Evolutionary conservation across 371 early-diverging fungal genomes (phyloP), one percentile per base, ranked within the genome.

Genomic region (Agmasoma carcini): DNA sequence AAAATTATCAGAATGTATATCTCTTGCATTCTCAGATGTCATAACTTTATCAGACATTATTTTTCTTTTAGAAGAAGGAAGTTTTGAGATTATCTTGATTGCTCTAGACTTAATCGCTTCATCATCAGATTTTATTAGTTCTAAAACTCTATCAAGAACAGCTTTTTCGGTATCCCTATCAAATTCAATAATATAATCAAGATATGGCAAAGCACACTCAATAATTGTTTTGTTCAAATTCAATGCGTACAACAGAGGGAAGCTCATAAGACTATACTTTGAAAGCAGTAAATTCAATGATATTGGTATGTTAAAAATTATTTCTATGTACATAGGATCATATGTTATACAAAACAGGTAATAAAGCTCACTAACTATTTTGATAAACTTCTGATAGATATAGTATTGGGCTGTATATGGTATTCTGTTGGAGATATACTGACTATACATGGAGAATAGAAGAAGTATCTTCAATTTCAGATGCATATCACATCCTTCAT

Each of bases 151-250:
- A n/a, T n/a, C n/a, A 9, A 50, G 2, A 12, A 23, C 59, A 53
- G 2, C 22, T 12, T 25, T 25, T 47, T 19, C 20, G 6, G 11
- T 39, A 15, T 25, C 52, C 4, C 17, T 46, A 43, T 59, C 51
- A 52, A 59, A 59, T 36, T 59, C 59, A 20, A 59, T 39, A 19
- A 59, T 50, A 44, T 59, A 59, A 19, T 59, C 59, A 5, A 59
- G 9, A 43, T 59, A 59, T 17, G 26, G 30, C 37, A 59, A 23
- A 25, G 53, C 39, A 23, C 6, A 37, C 52, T 49, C 50, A 6
- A 11, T 43, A 9, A 51, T 19, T 5, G 17, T 31, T 11, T 6
- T 5, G 25, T 15, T 39, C 4, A 23, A 14, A 3, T 25, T 22
- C 2, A 59, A 12, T 2, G 31, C 59, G 14, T n/a, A 5, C 11